Evolutionary conservation across 345 rosid species (phyloP).

Genomic region (Eucalyptus paniculata): DNA sequence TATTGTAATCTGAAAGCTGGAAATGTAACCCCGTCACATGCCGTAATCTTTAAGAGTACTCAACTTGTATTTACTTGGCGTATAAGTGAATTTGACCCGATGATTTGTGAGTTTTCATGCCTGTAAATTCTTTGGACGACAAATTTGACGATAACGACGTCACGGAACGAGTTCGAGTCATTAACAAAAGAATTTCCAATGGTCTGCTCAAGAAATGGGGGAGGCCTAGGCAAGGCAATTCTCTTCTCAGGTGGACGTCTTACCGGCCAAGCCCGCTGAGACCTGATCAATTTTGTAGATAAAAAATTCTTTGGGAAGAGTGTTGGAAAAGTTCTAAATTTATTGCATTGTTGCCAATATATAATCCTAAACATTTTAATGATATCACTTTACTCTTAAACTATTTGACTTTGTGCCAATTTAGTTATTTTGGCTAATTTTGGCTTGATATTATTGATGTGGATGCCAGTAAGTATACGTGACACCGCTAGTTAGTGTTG

Average conservation of each 20-base stretch:
- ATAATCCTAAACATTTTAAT: too few species aligned
- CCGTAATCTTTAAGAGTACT: background rate
- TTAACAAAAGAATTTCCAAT: background rate
- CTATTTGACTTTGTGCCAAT: too few species aligned
- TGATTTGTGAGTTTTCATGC: background rate
- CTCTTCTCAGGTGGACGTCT: background rate
- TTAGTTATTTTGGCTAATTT: too few species aligned
- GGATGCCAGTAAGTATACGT: accelerated
- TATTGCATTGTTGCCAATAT: too few species aligned
- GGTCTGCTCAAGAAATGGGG: background rate
- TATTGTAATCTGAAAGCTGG: background rate
- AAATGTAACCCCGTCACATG: background rate
- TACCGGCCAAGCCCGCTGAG: background rate
- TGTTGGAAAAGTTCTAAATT: too few species aligned
- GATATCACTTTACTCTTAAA: too few species aligned
- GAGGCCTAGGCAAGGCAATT: background rate
- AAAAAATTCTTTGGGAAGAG: background rate
- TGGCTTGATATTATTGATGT: too few species aligned
- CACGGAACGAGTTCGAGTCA: background rate
- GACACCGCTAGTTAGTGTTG: too few species aligned
- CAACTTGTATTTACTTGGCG: background rate
- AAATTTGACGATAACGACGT: background rate
- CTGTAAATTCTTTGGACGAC: background rate
- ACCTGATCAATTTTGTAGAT: background rate
- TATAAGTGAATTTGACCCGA: background rate